Percentiles rank a stretch among this genome's conserved stretches.
Conservation (phyloP, 345 rosid genomes). For the Bruguiera sexangula region DNA sequence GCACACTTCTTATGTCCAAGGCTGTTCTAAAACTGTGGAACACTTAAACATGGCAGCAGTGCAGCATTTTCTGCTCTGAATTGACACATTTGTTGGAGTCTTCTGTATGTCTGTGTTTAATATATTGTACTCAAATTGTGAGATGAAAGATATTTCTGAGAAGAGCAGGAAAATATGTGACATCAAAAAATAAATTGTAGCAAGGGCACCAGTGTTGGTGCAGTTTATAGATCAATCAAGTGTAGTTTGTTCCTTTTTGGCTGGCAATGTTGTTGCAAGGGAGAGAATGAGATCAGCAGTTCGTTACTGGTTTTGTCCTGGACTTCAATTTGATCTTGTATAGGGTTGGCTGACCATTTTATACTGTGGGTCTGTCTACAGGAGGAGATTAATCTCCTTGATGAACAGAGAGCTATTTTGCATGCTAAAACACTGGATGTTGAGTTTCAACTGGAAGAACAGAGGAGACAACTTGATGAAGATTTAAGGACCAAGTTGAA, state of each 20-base stretch:
- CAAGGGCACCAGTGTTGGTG: too few relatives aligned
- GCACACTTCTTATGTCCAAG: background rate
- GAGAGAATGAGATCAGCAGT: background rate
- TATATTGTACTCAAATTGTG: too few relatives aligned
- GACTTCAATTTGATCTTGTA: slow-evolving; percentile 1
- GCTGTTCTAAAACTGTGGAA: background rate
- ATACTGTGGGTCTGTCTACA: slow-evolving; percentile 25
- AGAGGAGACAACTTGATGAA: slow-evolving; percentile 52
- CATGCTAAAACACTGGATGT: slow-evolving; percentile 50
- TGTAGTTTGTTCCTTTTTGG: too few relatives aligned
- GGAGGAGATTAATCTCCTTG: slow-evolving; percentile 65
- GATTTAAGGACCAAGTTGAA: slow-evolving; percentile 50
- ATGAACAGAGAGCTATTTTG: slow-evolving; percentile 53
- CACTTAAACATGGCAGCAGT: background rate
- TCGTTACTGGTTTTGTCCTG: background rate
- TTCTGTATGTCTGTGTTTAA: too few relatives aligned
- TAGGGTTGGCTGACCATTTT: slow-evolving; percentile 5
- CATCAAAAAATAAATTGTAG: background rate
- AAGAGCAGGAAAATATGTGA: background rate
- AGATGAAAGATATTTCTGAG: too few relatives aligned
- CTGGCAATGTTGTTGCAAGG: background rate
- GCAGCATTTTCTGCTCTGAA: background rate
- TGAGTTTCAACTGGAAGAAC: slow-evolving; percentile 55
- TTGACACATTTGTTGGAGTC: background rate
- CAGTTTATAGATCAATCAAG: too few relatives aligned